These are phyloP conservation scores for Trichosporon coremiiforme DNA, from an alignment of 1,284 basidiomycete genomes.

Conservation along the genomic window DNA sequence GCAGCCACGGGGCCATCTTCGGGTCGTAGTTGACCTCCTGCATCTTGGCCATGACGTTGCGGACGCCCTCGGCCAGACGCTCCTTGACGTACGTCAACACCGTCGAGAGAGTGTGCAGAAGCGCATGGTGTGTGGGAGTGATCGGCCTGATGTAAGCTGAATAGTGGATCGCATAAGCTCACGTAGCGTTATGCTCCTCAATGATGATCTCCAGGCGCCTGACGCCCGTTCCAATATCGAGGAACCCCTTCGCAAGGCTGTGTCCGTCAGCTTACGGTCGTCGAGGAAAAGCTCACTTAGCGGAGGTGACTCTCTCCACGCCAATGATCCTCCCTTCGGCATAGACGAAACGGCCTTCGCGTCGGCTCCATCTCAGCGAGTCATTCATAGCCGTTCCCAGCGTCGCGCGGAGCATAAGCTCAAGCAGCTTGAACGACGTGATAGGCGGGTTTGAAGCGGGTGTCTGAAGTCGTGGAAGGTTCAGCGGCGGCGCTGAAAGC, in stretches of 20 bases:
- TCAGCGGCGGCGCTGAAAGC: slow-evolving; percentile 32
- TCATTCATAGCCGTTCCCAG: slow-evolving; percentile 42
- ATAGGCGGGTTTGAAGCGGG: slow-evolving; percentile 22
- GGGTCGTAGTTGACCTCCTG: slow-evolving; percentile 25
- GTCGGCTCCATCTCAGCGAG: slow-evolving; percentile 38
- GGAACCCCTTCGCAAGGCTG: slow-evolving; percentile 27
- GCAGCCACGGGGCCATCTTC: slow-evolving; percentile 33
- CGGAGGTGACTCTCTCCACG: slow-evolving; percentile 32
- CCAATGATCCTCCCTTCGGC: slow-evolving; percentile 24
- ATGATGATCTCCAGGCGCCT: slow-evolving; percentile 48
- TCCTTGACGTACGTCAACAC: slow-evolving; percentile 46
- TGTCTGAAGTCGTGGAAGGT: slow-evolving; percentile 31
- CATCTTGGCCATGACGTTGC: slow-evolving; percentile 11
- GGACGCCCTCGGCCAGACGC: slow-evolving; percentile 33
- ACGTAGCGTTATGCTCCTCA: slow-evolving; percentile 41
- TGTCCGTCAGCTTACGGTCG: background rate
- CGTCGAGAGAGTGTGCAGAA: slow-evolving; percentile 45
- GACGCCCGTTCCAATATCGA: slow-evolving; percentile 41
- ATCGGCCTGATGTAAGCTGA: slow-evolving; percentile 36
- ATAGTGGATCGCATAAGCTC: no score
- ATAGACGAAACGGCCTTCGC: slow-evolving; percentile 36
- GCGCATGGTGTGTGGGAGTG: slow-evolving; percentile 52
- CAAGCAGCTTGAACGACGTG: slow-evolving; percentile 32
- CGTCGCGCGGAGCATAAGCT: slow-evolving; percentile 43
- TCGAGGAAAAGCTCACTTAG: slow-evolving; percentile 31